These are phyloP conservation scores for Candida insectorum DNA, from an alignment of 805 yeast genomes.

Conservation along the genomic window DNA sequence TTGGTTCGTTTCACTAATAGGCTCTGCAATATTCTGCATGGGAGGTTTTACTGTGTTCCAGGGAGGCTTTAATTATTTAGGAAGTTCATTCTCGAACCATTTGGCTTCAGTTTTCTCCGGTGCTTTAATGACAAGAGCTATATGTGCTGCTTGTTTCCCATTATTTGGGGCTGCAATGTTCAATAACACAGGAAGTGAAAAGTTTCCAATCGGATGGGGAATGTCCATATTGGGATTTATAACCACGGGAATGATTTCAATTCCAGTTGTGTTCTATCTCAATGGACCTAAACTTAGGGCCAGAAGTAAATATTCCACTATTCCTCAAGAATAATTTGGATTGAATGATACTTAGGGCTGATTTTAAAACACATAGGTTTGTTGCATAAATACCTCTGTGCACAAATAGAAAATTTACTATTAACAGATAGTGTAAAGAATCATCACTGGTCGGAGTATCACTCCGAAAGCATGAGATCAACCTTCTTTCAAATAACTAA, in stretches of 20 bases:
- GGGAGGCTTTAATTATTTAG: slow-evolving; percentile 47
- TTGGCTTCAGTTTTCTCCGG: slow-evolving; percentile 60
- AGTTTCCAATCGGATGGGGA: slow-evolving; percentile 61
- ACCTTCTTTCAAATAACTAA: too few species aligned
- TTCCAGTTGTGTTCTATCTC: slow-evolving; percentile 44
- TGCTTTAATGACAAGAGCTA: slow-evolving; percentile 45
- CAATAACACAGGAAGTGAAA: slow-evolving; percentile 43
- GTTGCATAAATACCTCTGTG: too few species aligned
- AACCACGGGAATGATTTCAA: slow-evolving; percentile 38
- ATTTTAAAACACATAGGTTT: too few species aligned
- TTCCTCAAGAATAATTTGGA: too few species aligned
- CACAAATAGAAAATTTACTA: too few species aligned
- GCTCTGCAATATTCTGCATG: slow-evolving; percentile 35
- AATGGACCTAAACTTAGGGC: slow-evolving; percentile 43
- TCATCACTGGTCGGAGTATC: too few species aligned
- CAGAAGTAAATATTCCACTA: slow-evolving; percentile 14
- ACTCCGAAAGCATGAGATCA: too few species aligned
- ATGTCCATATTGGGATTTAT: slow-evolving; percentile 48
- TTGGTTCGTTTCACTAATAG: slow-evolving; percentile 49
- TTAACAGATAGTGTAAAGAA: too few species aligned
- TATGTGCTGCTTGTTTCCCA: slow-evolving; percentile 58
- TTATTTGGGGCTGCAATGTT: slow-evolving; percentile 62
- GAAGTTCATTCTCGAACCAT: slow-evolving; percentile 45
- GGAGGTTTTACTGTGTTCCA: slow-evolving; percentile 50
- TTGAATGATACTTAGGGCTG: too few species aligned